A percentile compares a stretch with the other conserved stretches of the same genome.
Evolutionary conservation across 495 filamentous ascomycete species (phyloP).

Genomic region (Penicillium odoratum): DNA sequence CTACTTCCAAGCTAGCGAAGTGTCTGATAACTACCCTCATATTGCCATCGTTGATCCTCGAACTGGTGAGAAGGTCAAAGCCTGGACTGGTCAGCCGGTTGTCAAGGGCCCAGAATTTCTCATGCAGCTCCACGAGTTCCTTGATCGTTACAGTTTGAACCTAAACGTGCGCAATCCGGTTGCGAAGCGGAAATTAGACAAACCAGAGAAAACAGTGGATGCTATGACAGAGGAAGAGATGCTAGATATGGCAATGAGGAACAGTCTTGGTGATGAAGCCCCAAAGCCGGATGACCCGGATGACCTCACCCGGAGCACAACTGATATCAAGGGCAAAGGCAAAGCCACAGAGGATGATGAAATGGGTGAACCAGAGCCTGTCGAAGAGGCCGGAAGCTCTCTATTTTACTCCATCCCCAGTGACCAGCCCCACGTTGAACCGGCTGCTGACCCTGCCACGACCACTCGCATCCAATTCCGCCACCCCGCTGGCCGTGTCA

Average conservation of each 20-base stretch:
- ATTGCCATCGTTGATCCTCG: conserved; percentile 94
- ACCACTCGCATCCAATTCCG: conserved; percentile 91
- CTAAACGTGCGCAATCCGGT: conserved; percentile 90
- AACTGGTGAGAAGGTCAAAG: conserved; percentile 95
- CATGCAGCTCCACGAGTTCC: conserved; percentile 88
- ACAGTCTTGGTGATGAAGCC: conserved; percentile 62
- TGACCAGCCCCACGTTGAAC: conserved; percentile 74
- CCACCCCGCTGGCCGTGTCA: conserved; percentile 74
- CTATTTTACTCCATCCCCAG: conserved; percentile 68
- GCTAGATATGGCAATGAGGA: conserved; percentile 88
- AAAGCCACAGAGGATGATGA: conserved; percentile 44
- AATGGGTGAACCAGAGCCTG: conserved; percentile 31
- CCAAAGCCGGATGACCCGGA: conserved; percentile 71
- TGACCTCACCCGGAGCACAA: conserved; percentile 68
- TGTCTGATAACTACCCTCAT: conserved; percentile 84
- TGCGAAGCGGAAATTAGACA: conserved; percentile 72
- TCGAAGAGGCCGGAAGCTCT: conserved; percentile 32
- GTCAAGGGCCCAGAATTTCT: conserved; percentile 78
- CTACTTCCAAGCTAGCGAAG: conserved; percentile 75
- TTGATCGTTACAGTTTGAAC: conserved; percentile 90
- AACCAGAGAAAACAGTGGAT: conserved; percentile 69
- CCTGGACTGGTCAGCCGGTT: conserved; percentile 84
- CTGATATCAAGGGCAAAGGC: conserved; percentile 65
- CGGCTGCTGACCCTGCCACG: conserved; percentile 61
- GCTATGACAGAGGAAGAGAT: conserved; percentile 96